These are phyloP conservation scores for Athelia sp. DNA, from an alignment of 1,284 basidiomycete species.

Conservation along the genomic window DNA sequence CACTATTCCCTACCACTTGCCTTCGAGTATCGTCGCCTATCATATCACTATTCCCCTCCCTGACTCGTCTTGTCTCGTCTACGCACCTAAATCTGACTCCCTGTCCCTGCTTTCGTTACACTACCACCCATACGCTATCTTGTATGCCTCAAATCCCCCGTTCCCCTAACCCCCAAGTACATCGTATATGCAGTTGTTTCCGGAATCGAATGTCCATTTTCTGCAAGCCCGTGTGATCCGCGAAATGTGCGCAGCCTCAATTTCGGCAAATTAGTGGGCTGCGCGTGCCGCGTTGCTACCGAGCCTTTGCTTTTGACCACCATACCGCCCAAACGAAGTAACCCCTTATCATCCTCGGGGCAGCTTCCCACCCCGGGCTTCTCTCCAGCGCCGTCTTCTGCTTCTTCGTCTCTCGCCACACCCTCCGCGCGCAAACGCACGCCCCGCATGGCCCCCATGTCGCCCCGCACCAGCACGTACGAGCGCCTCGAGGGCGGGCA, in stretches of 20 bases:
- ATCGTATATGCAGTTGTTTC: neutral
- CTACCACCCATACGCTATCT: too few relatives aligned
- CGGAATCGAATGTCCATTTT: neutral
- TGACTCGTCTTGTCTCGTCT: neutral
- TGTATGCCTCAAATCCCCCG: neutral
- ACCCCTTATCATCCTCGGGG: too few relatives aligned
- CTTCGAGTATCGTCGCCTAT: neutral
- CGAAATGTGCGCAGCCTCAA: too few relatives aligned
- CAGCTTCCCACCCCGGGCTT: neutral
- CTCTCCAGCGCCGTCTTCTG: neutral
- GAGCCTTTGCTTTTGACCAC: neutral
- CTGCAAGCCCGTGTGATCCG: neutral
- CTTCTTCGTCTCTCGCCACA: neutral
- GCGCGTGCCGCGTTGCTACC: neutral
- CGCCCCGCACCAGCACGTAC: constrained; percentile 49
- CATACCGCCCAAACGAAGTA: neutral
- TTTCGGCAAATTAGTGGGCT: too few relatives aligned
- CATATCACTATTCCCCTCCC: neutral
- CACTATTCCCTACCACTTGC: constrained; percentile 21
- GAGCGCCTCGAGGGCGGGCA: constrained; percentile 62
- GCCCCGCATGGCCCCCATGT: constrained; percentile 14
- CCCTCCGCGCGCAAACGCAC: neutral
- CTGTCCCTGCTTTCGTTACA: neutral
- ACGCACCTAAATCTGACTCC: neutral
- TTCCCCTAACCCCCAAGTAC: neutral